Evolutionary conservation across 352 stramenopile genomes (phyloP).

Genomic region (Globisporangium echinulatum): DNA sequence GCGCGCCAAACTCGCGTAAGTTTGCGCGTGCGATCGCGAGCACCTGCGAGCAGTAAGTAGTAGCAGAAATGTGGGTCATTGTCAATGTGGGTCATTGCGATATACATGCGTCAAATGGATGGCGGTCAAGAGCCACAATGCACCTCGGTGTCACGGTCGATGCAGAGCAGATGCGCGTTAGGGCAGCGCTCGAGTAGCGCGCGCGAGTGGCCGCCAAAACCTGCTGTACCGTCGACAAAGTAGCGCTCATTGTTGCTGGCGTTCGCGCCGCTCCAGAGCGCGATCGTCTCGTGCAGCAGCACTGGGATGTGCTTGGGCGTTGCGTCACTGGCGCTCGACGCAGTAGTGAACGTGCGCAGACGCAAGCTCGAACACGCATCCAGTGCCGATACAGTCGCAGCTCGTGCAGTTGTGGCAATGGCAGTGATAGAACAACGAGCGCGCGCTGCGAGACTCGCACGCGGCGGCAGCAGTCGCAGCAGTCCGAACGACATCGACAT

Average conservation of each 20-base stretch:
- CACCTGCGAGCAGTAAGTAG: conserved; percentile 14
- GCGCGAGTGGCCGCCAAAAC: conserved; percentile 62
- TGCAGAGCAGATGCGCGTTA: conserved; percentile 55
- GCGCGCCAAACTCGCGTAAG: conserved; percentile 34
- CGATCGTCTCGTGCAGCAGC: conserved; percentile 48
- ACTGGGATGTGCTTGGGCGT: conserved; percentile 45
- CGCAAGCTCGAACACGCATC: no score
- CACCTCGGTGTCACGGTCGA: conserved; percentile 71
- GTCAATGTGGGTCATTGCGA: background rate
- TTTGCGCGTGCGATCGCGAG: conserved; percentile 47
- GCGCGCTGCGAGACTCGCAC: background rate
- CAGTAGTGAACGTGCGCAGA: background rate
- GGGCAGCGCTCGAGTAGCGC: conserved; percentile 46
- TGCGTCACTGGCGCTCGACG: background rate
- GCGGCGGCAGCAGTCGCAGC: background rate
- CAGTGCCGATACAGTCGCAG: no score
- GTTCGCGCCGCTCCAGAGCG: conserved; percentile 12
- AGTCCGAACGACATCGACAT: no score
- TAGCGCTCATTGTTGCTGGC: conserved; percentile 14
- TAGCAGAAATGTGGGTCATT: no score
- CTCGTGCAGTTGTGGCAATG: no score
- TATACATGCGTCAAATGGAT: background rate
- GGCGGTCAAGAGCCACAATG: background rate
- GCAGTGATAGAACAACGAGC: background rate
- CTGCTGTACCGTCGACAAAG: conserved; percentile 72